Evolutionary conservation across 805 yeast genomes (phyloP).

Genomic region (Kodamaea kaohsiungensis): DNA sequence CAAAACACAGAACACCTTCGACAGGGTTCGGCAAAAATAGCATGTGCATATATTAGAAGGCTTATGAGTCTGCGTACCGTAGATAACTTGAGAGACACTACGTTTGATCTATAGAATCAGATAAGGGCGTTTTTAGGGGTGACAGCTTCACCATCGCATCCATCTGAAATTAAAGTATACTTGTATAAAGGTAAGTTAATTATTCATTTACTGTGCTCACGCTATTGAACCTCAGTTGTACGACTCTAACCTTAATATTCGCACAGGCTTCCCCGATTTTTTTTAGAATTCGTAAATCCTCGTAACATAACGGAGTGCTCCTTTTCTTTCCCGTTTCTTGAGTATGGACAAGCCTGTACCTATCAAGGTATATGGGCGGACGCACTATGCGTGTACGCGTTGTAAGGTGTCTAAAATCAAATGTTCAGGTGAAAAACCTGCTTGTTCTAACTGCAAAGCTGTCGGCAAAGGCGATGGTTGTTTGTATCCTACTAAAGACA

Average conservation of each 20-base stretch:
- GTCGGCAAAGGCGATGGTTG: constrained; percentile 34
- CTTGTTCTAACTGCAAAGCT: constrained; percentile 41
- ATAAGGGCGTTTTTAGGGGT: too few relatives aligned
- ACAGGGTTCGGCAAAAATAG: too few relatives aligned
- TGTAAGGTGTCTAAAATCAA: constrained; percentile 42
- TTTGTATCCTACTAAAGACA: constrained; percentile 37
- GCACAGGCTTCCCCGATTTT: background rate
- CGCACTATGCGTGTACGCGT: constrained; percentile 45
- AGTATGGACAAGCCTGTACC: constrained; percentile 22
- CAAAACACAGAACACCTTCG: too few relatives aligned
- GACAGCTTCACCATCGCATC: too few relatives aligned
- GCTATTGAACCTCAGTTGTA: background rate
- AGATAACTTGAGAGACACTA: too few relatives aligned
- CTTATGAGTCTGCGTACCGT: too few relatives aligned
- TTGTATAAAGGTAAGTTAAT: too few relatives aligned
- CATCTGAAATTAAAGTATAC: too few relatives aligned
- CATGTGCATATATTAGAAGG: too few relatives aligned
- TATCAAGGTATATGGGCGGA: constrained; percentile 42
- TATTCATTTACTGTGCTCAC: too few relatives aligned
- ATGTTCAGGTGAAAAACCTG: constrained; percentile 44
- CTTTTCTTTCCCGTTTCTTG: background rate
- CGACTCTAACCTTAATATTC: background rate
- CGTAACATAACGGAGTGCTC: background rate
- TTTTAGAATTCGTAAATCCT: background rate
- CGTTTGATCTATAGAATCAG: too few relatives aligned